Conservation (phyloP, 78 protist species). For the Salpingoeca rosetta region DNA sequence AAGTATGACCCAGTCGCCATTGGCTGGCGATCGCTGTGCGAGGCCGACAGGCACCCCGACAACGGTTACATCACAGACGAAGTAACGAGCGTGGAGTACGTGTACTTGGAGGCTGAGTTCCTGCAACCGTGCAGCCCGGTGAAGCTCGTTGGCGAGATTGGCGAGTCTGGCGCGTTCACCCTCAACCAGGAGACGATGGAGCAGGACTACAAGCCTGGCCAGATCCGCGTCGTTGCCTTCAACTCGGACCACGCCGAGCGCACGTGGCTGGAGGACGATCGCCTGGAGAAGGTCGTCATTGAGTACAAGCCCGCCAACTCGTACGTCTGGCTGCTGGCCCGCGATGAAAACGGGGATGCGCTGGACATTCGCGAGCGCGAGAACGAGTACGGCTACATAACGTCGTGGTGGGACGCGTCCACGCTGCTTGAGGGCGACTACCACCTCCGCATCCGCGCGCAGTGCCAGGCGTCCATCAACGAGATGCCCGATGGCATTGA, state of each 20-base stretch:
- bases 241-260: not conserved
- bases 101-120: not conserved
- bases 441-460: not conserved
- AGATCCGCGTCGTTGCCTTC: not conserved
- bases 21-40: too few relatives aligned
- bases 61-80: too few relatives aligned
- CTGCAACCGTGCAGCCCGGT: not conserved
- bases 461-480: not conserved
- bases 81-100: too few relatives aligned
- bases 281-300: not conserved
- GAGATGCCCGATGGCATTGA: not conserved
- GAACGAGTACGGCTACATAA: not conserved
- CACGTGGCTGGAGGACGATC: not conserved
- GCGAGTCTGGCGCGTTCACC: not conserved
- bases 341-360: not conserved
- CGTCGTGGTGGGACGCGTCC: not conserved
- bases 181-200: not conserved
- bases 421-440: not conserved
- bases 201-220: not conserved
- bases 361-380: not conserved
- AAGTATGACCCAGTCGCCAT: too few relatives aligned
- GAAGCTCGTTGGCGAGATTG: not conserved
- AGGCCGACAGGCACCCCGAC: too few relatives aligned
- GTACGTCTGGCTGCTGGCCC: not conserved
- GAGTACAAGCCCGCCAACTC: not conserved